Evolutionary conservation across 129 eudicot species (phyloP).

Genomic region (Artemisia argyi): DNA sequence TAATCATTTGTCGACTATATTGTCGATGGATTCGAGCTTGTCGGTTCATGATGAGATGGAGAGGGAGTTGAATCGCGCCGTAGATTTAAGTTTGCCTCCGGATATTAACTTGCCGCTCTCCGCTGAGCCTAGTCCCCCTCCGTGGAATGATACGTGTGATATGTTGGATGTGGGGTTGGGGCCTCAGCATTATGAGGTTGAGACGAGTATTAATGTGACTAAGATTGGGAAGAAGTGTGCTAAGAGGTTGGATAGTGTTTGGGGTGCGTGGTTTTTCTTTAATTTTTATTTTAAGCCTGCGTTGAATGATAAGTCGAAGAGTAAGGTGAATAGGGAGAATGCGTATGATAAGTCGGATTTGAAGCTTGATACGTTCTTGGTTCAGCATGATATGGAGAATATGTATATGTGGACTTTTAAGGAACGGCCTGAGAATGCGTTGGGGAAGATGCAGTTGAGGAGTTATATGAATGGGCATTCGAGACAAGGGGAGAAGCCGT

Average conservation of each 20-base stretch:
- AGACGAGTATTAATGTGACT: constrained; percentile 48
- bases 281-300: constrained; percentile 63
- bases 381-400: constrained; percentile 83
- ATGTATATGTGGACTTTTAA: constrained; percentile 81
- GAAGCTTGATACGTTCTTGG: constrained; percentile 65
- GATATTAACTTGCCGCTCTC: constrained; percentile 73
- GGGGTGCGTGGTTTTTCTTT: constrained; percentile 89
- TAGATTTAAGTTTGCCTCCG: constrained; percentile 47
- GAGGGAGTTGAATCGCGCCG: constrained; percentile 56
- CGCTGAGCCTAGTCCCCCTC: constrained; percentile 61
- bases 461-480: constrained; percentile 77
- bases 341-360: constrained; percentile 63
- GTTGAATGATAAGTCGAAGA: constrained; percentile 57
- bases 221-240: constrained; percentile 70
- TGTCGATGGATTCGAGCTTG: constrained; percentile 73
- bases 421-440: constrained; percentile 66
- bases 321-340: constrained; percentile 44
- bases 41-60: constrained; percentile 61
- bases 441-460: constrained; percentile 74
- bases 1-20: constrained; percentile 52
- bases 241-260: constrained; percentile 67
- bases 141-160: constrained; percentile 61
- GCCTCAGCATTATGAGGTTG: constrained; percentile 68
- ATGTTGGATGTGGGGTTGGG: constrained; percentile 59
- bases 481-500: constrained; percentile 65